A percentile compares a stretch with the other conserved stretches of the same genome.
Evolutionary conservation across 139 green algal species (phyloP).

Genomic region (Chlamydomonas sp.): DNA sequence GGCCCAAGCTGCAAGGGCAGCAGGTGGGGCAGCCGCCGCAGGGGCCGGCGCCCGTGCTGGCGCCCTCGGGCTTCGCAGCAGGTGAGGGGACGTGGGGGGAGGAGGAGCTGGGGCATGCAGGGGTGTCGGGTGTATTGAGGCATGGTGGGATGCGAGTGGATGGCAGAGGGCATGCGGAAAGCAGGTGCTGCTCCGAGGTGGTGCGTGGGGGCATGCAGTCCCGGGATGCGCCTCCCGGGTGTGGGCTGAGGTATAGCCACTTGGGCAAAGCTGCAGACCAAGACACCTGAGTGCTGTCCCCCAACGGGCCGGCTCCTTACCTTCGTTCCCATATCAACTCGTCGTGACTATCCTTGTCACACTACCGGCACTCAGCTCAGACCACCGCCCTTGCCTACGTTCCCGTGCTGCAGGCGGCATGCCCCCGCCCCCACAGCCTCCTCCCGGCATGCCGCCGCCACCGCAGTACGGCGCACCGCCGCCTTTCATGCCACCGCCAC

Average conservation of each 20-base stretch:
- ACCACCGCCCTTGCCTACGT: not conserved
- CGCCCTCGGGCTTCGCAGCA: constrained; percentile 1
- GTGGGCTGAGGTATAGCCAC: too few species aligned
- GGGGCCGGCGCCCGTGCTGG: not conserved
- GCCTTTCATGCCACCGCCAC: not conserved
- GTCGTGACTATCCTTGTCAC: too few species aligned
- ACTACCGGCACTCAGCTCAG: too few species aligned
- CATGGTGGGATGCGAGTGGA: not conserved
- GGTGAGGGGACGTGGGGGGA: not conserved
- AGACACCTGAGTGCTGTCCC: too few species aligned
- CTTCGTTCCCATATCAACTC: too few species aligned
- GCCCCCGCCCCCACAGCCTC: constrained; percentile 5
- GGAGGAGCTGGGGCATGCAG: not conserved
- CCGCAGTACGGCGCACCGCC: not conserved
- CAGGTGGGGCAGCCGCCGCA: constrained; percentile 12
- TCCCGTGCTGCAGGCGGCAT: not conserved
- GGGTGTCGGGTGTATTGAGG: not conserved
- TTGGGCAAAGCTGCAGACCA: too few species aligned
- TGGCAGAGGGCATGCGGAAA: not conserved
- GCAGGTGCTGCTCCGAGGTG: too few species aligned
- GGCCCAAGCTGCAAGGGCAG: constrained; percentile 62
- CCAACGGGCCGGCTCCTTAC: too few species aligned
- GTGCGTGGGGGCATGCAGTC: too few species aligned
- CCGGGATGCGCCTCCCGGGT: too few species aligned
- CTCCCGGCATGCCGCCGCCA: not conserved